Evolutionary conservation across 305 asterid genomes (phyloP), one percentile per base, ranked within the genome.

Genomic region (Caryopteris hybrid): DNA sequence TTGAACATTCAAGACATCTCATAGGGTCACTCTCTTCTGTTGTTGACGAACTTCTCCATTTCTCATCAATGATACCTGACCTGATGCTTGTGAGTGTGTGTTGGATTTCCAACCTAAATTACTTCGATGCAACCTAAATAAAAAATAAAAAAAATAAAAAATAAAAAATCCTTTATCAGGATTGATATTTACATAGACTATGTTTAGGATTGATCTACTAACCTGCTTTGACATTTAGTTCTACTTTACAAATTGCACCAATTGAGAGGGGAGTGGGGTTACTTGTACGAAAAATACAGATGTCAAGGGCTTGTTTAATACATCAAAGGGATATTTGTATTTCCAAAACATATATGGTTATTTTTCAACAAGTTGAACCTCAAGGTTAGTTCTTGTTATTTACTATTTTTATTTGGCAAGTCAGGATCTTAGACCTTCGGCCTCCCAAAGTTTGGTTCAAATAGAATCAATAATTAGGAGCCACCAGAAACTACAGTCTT

Each of bases 341-440:
- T 4, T 38, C 43, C 11, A 8, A 34, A 38, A 8, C 11, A 8
- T 8, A 9, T 38, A 38, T 0, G 13, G 43, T 38, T 38, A 8
- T 8, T 38, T 38, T 8, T 38, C 1, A 38, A 38, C 3, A 38
- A 8, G 43, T 38, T 38, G 43, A 38, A 38, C 13, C 43, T 8
- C 43, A 21, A 1, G 17, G n/a, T 25, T 45, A 9, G 18, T 8
- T 9, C 13, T 29, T 25, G 23, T 20, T 16, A 46, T 8, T 14
- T 14, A 16, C 21, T 4, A 17, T 57, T 72, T 39, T 58, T 31
- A 62, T 47, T 25, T 56, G 74, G 71, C 70, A 52, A 55, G 23
- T 76, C 84, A 93, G 99, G 95, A 90, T 76, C 85, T 85, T 45
- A 82, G 71, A 76, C 77, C 83, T 63, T 84, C 81, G 57, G 74